Evolutionary conservation across 163 green algal genomes (phyloP).

Genomic region (Prototheca stagnorum): DNA sequence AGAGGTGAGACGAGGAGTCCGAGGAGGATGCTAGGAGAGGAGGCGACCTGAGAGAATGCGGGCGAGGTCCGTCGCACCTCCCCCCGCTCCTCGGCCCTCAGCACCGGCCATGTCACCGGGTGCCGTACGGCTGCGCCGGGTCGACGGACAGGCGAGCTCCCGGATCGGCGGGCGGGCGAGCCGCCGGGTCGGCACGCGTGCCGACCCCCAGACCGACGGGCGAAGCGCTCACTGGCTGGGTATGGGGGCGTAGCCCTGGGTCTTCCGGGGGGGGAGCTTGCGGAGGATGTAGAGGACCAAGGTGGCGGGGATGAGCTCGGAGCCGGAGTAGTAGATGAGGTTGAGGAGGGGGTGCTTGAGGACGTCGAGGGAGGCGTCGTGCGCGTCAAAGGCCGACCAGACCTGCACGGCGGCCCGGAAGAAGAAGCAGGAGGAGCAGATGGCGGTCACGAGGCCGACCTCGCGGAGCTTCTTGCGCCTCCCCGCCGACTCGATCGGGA

Average conservation of each 20-base stretch:
- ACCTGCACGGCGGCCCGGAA: constrained; percentile 52
- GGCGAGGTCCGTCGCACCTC: too few relatives aligned
- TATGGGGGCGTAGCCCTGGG: constrained; percentile 31
- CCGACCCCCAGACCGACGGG: too few relatives aligned
- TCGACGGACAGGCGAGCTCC: too few relatives aligned
- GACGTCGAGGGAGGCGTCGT: constrained; percentile 73
- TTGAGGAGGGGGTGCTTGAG: constrained; percentile 80
- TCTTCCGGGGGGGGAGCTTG: constrained; percentile 79
- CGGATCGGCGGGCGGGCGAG: too few relatives aligned
- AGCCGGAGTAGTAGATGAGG: constrained; percentile 57
- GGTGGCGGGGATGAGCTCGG: constrained; percentile 74
- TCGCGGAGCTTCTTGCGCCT: constrained; percentile 92
- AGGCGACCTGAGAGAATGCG: too few relatives aligned
- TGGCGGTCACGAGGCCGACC: constrained; percentile 80
- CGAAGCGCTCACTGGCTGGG: constrained; percentile 8
- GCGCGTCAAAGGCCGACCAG: constrained; percentile 49
- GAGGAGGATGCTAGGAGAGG: too few relatives aligned
- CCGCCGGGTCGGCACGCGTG: too few relatives aligned
- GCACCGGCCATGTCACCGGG: too few relatives aligned
- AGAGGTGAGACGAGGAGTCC: too few relatives aligned
- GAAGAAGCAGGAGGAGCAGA: constrained; percentile 84
- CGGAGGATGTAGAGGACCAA: constrained; percentile 93
- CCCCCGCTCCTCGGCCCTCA: too few relatives aligned
- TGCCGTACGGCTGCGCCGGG: too few relatives aligned
- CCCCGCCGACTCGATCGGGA: constrained; percentile 86